Base-by-base conservation (phyloP, 2,329 filamentous ascomycete genomes). In the Calonectria henricotiae region DNA sequence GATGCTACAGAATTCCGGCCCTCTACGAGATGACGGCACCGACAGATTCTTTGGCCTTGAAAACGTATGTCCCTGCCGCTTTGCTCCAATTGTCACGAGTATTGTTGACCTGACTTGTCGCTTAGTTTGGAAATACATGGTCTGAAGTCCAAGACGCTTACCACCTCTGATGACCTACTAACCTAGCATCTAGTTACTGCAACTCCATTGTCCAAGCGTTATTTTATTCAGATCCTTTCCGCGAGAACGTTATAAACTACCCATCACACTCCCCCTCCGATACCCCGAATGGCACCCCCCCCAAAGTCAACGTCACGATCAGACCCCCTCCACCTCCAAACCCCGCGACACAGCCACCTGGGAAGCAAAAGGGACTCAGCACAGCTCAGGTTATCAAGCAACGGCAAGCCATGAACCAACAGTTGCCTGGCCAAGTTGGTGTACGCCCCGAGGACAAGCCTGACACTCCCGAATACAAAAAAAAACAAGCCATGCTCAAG, bases 1-100 rank as follows among this genome's bases (percentile, higher is more conserved):
- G 86, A 93, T 97, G 87, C 88, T 99, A 37, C 89, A 91, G 77
- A 92, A 94, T 82, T 91, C 94, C 69, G 95, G 95, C 4, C 91
- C 95, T 2, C 85, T 97, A 75, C 91, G 94, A 78, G 87, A 89
- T 75, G 95, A 98, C 83, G 96, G 96, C 65, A 98, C 94, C 81
- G 96, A 98, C 85, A 97, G 98, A 85, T 99, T 98, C 86, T 98
- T 97, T 84, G 96, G 96, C 17, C 92, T 98, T 82, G 96, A 99
- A 84, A 99, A 99, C 85, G 96, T 98, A 88, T 84, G 94, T 87
- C 62, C 73, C 71, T 66, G 37, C 51, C 41, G 54, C 25, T 51
- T 17, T 46, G 39, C 25, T 41, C 54, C 73, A 71, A 54, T 61
- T 44, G 32, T 63, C 44, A 43, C 30, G 44, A 58, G 47, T 44